These are phyloP conservation scores for Immersiella caudata DNA, from an alignment of 495 filamentous ascomycete species.

Conservation along the genomic window DNA sequence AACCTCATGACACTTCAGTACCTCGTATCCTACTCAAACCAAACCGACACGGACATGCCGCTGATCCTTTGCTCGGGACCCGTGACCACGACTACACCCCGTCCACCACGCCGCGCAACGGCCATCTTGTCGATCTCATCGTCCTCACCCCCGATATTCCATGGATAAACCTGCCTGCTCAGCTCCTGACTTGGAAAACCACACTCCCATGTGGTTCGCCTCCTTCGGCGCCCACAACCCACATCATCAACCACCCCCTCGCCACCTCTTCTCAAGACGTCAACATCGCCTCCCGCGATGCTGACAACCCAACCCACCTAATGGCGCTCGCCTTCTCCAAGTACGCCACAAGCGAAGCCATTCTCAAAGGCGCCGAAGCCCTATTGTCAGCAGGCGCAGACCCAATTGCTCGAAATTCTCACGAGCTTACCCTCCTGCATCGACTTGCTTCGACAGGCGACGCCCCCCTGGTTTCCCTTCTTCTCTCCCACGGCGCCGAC, in stretches of 20 bases:
- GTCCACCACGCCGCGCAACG: slow-evolving; percentile 16
- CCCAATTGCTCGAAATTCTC: slow-evolving; percentile 10
- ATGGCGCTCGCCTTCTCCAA: neutral
- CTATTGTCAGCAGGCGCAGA: slow-evolving; percentile 20
- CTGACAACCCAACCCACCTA: slow-evolving; percentile 19
- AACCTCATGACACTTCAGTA: slow-evolving; percentile 15
- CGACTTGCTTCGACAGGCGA: neutral
- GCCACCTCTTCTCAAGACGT: too few relatives aligned
- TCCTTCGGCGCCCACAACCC: neutral
- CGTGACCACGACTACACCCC: neutral
- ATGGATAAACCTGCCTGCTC: neutral
- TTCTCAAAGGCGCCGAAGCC: neutral
- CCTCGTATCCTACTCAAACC: slow-evolving; percentile 11
- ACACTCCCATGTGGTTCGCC: slow-evolving; percentile 22
- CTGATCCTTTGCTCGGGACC: slow-evolving; percentile 6
- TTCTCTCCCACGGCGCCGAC: slow-evolving; percentile 14
- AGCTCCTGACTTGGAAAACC: neutral
- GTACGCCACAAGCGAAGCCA: neutral
- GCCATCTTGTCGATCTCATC: slow-evolving; percentile 9
- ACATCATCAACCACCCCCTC: slow-evolving; percentile 20
- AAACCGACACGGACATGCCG: neutral
- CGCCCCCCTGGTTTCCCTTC: neutral
- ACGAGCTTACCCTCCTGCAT: slow-evolving; percentile 16
- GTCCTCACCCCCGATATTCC: neutral
- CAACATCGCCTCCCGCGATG: neutral